phyloP scores from a whole-genome alignment of 345 rosid species.

The Dipteronia sinensis region DNA sequence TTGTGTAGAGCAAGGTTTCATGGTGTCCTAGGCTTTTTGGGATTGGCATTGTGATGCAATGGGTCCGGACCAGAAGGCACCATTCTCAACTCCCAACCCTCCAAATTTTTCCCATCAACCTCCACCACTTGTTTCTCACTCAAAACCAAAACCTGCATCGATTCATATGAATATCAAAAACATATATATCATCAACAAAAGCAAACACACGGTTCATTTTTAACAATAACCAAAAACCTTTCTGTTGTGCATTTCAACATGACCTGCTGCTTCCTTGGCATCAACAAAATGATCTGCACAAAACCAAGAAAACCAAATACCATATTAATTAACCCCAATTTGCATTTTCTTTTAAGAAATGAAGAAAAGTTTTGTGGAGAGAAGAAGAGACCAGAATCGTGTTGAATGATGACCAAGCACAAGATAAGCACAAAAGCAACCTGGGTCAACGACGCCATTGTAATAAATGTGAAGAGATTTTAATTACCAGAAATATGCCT shows the following conservation, averaged over 20 bases:
- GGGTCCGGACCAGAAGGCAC: slow-evolving; percentile 57
- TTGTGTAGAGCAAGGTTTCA: slow-evolving; percentile 10
- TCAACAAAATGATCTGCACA: not conserved
- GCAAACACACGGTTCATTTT: too few relatives aligned
- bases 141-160: slow-evolving; percentile 3
- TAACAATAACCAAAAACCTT: not conserved
- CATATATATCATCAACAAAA: not conserved
- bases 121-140: slow-evolving; percentile 9
- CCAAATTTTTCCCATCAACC: not conserved
- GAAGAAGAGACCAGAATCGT: slow-evolving; percentile 38
- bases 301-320: not conserved
- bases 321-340: not conserved
- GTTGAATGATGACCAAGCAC: slow-evolving; percentile 36
- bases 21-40: slow-evolving; percentile 42
- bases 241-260: not conserved
- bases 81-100: slow-evolving; percentile 30
- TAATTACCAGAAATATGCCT: too few relatives aligned
- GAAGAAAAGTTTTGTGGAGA: too few relatives aligned
- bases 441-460: slow-evolving; percentile 21
- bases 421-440: slow-evolving; percentile 25
- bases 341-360: not conserved
- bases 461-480: not conserved
- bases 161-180: not conserved
- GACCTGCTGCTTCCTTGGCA: not conserved
- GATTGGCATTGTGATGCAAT: slow-evolving; percentile 43